phyloP scores from a whole-genome alignment of 2,329 filamentous ascomycete species.

The Westerdykella aurantiaca region DNA sequence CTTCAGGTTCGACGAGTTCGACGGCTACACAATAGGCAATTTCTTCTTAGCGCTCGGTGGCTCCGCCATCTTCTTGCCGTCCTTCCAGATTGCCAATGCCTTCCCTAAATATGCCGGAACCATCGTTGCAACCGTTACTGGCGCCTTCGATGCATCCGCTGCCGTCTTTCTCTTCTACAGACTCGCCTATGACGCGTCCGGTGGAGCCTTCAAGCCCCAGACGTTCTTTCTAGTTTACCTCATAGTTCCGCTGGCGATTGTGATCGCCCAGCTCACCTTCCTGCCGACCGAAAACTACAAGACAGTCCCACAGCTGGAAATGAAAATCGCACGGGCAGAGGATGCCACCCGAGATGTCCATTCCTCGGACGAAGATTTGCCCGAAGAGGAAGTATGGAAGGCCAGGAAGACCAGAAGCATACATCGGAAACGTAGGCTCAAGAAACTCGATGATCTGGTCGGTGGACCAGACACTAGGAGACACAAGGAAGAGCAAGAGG shows the following conservation, averaged over 20 bases:
- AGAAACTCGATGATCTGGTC: slow-evolving; percentile 66
- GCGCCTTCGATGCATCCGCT: slow-evolving; percentile 77
- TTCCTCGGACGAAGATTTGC: slow-evolving; percentile 50
- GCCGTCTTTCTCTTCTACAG: slow-evolving; percentile 72
- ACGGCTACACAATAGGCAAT: slow-evolving; percentile 62
- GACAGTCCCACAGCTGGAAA: slow-evolving; percentile 44
- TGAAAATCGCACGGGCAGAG: slow-evolving; percentile 30
- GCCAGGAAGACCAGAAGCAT: slow-evolving; percentile 31
- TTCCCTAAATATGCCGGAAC: slow-evolving; percentile 71
- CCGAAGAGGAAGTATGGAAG: slow-evolving; percentile 45
- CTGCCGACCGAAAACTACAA: slow-evolving; percentile 77
- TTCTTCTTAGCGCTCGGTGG: slow-evolving; percentile 72
- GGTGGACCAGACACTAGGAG: slow-evolving; percentile 58
- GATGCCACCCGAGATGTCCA: slow-evolving; percentile 43
- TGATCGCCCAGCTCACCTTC: slow-evolving; percentile 61
- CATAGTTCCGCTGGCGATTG: slow-evolving; percentile 61
- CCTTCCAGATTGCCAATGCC: slow-evolving; percentile 78
- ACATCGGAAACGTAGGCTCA: slow-evolving; percentile 53
- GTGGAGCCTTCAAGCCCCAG: slow-evolving; percentile 54
- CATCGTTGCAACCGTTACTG: slow-evolving; percentile 74
- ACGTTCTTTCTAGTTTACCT: slow-evolving; percentile 70
- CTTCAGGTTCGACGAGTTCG: slow-evolving; percentile 31
- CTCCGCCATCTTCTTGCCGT: slow-evolving; percentile 75
- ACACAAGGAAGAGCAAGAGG: slow-evolving; percentile 56
- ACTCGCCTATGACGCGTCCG: slow-evolving; percentile 58